A percentile compares a stretch with the other conserved stretches of the same genome.
Conservation (phyloP, 2,329 filamentous ascomycete species). For the Mycosphaerella arachidis region DNA sequence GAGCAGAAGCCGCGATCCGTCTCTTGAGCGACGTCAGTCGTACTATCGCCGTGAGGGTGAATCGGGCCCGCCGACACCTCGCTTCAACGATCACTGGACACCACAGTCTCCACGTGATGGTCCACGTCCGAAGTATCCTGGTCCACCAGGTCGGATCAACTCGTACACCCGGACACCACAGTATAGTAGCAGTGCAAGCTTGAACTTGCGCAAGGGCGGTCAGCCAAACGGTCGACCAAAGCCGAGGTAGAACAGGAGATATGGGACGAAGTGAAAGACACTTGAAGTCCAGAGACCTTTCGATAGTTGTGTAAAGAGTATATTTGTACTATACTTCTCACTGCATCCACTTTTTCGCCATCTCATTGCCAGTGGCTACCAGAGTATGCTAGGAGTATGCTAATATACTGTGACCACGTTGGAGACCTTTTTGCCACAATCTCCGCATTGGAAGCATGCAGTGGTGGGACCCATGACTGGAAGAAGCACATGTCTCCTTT, state of each 20-base stretch:
- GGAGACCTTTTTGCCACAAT: no score
- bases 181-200: conserved; percentile 16
- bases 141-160: neutral
- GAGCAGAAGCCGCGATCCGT: conserved; percentile 23
- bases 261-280: conserved; percentile 1
- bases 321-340: neutral
- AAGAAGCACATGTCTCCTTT: no score
- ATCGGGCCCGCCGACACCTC: neutral
- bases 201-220: conserved; percentile 27
- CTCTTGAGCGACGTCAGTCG: conserved; percentile 27
- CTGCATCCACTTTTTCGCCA: neutral
- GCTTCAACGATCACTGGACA: conserved; percentile 14
- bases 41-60: conserved; percentile 25
- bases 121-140: conserved; percentile 4
- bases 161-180: conserved; percentile 2
- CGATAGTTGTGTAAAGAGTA: neutral
- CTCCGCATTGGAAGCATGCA: no score
- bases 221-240: conserved; percentile 14
- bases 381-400: no score
- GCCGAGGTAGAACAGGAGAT: neutral
- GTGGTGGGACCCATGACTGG: no score
- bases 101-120: conserved; percentile 5
- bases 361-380: no score
- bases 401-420: no score
- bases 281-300: neutral